Base-by-base conservation (phyloP, 1,284 basidiomycete species). In the Apiotrichum veenhuisii region DNA sequence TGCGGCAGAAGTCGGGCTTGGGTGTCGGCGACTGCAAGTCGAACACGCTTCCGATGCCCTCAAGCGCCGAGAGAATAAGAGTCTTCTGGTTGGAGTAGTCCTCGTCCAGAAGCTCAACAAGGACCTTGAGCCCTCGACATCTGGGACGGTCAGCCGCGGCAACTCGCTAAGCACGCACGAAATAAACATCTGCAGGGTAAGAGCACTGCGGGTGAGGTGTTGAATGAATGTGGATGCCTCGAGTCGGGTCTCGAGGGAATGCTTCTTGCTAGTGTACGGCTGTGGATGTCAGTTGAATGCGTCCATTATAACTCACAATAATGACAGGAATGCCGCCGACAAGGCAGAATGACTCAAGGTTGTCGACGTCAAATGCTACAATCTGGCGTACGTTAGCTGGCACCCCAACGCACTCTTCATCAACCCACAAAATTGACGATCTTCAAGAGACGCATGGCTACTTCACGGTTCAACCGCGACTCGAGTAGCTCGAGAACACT, bases 141-240 rank as follows among this genome's bases (percentile, higher is more conserved):
- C 91, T 93, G 61, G 3, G 22, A 57, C n/a, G n/a, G n/a, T 55
- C 51, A 58, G 46, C 48, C 47, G 41, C 58, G n/a, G 10, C 2
- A n/a, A n/a, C 9, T 10, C 18, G 11, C 33, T 17, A 18, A n/a
- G 8, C 4, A 83, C 89, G 61, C 70, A 91, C 87, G 91, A 90
- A 65, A 97, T 95, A 77, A 97, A 96, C 93, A 96, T 97, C 73
- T 97, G 93, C 44, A 97, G 78, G 15, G 95, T 98, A 59, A 97
- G 78, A 5, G 92, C 87, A 7, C 92, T 96, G 0, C 91, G 89
- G 61, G 94, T 91, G 45, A 98, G 84, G 27, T 95, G 80, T 46
- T 89, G 88, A 55, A 98, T 89, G 75, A 98, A 97, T 66, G 91
- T 87, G 1, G 95, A 96, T 0, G 94, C 94, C 73, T 98, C 90